Evolutionary conservation across 345 rosid genomes (phyloP), one percentile per base, ranked within the genome.

Genomic region (Corchorus capsularis): DNA sequence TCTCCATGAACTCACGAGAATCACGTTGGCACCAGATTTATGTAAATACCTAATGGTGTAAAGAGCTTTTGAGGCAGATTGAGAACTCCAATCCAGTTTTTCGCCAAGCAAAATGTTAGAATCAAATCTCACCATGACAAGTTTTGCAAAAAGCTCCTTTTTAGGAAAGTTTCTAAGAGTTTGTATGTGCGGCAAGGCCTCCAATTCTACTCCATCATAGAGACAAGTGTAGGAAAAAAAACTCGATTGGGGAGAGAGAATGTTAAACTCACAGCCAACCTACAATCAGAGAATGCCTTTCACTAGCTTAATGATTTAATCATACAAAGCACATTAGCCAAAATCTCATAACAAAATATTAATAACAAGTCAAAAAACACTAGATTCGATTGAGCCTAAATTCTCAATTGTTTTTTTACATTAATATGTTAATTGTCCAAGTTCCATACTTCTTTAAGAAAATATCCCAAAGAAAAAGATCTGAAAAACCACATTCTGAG

Each of bases 121-220:
- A 76, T 91, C 95, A 79, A 91, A 89, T 75, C 93, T 91, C 78
- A 91, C 90, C 86, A 91, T 80, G 59, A 84, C 91, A 84, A 91
- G 88, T 89, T 86, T 91, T 41, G 65, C 85, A 74, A 63, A 66
- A 70, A 91, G 90, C 78, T 82, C 86, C 75, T 85, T 83, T 80
- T 75, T 79, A 0, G 91, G 89, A 80, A 91, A 81, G 34, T 72
- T 71, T 66, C 81, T 80, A 69, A 91, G 93, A 84, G 87, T 86
- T 81, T 89, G 95, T 79, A 91, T 34, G 20, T 71, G 66, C 2
- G 95, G 95, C n/a, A 91, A 71, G 75, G 22, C 59, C 56, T 79
- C 87, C 12, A 68, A 72, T 77, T 78, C 88, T 61, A 62, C 80
- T 46, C 47, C 84, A 67, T 72, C 77, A 43, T 50, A 69, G 71